Evolutionary conservation across 164 flowering plant genomes (phyloP).

Genomic region (Chimonanthus salicifolius): DNA sequence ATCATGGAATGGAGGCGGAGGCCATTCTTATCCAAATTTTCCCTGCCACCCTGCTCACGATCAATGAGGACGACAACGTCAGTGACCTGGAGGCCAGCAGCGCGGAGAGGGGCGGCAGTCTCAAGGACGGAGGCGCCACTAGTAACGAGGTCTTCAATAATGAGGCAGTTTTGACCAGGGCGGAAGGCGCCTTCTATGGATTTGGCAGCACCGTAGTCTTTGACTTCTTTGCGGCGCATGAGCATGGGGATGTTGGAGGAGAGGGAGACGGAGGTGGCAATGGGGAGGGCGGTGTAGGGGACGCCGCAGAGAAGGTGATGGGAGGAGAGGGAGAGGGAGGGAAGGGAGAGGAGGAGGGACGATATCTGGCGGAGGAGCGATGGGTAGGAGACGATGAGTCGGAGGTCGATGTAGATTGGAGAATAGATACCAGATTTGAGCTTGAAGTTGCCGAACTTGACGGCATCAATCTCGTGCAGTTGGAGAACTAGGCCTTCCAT

Average conservation of each 20-base stretch:
- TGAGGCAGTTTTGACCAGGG: constrained; percentile 44
- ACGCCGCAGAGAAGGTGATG: constrained; percentile 84
- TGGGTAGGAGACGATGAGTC: constrained; percentile 90
- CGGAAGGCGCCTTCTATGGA: constrained; percentile 68
- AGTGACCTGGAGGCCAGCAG: constrained; percentile 63
- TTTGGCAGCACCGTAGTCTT: constrained; percentile 78
- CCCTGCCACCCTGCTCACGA: constrained; percentile 92
- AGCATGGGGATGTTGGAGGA: constrained; percentile 68
- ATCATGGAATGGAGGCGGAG: constrained; percentile 67
- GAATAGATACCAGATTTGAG: constrained; percentile 90
- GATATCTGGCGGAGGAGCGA: constrained; percentile 72
- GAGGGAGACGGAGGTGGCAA: constrained; percentile 74
- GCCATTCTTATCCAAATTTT: constrained; percentile 70
- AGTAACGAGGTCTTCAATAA: constrained; percentile 85
- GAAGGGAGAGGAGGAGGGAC: constrained; percentile 44
- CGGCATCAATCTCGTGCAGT: constrained; percentile 89
- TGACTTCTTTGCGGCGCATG: constrained; percentile 91
- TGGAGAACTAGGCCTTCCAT: constrained; percentile 74
- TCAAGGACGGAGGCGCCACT: constrained; percentile 94
- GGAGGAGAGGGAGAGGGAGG: constrained; percentile 32
- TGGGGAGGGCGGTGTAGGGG: constrained; percentile 96
- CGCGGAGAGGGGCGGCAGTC: constrained; percentile 76
- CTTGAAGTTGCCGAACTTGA: constrained; percentile 85
- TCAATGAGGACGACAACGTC: constrained; percentile 91
- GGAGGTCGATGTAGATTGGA: constrained; percentile 95